Evolutionary conservation across 2,329 filamentous ascomycete genomes (phyloP).

Genomic region (Coleophoma crateriformis): DNA sequence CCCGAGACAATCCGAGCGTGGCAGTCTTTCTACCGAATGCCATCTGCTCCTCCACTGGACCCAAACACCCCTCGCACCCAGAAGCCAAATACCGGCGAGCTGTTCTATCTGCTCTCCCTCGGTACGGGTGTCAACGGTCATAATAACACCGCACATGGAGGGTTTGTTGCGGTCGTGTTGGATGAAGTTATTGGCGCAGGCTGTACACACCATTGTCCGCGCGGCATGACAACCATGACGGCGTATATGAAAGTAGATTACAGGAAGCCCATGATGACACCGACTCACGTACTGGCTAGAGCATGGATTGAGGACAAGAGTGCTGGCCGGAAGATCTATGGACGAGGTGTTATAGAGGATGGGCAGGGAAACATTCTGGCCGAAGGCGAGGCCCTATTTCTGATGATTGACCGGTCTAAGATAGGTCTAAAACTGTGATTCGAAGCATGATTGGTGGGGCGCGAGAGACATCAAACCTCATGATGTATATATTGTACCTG

Average conservation of each 20-base stretch:
- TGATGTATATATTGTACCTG: too few relatives aligned
- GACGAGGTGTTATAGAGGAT: constrained; percentile 40
- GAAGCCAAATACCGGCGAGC: background rate
- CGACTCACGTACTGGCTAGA: constrained; percentile 38
- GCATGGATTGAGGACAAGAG: constrained; percentile 32
- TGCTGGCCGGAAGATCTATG: constrained; percentile 46
- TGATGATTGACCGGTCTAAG: background rate
- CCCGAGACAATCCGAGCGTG: background rate
- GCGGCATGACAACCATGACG: constrained; percentile 24
- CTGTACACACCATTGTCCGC: background rate
- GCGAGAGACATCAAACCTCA: background rate
- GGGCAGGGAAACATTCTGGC: constrained; percentile 40
- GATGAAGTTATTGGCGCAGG: constrained; percentile 42
- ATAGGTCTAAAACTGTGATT: background rate
- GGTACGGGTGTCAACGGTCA: constrained; percentile 48
- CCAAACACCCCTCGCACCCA: background rate
- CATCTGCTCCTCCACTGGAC: background rate
- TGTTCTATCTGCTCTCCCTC: constrained; percentile 23
- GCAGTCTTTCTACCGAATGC: constrained; percentile 1
- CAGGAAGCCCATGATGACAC: constrained; percentile 42
- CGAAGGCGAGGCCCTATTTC: constrained; percentile 41
- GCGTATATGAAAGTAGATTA: constrained; percentile 49
- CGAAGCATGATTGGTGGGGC: background rate
- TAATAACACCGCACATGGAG: constrained; percentile 47
- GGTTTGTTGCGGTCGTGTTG: constrained; percentile 47